Conservation (phyloP, 108 stramenopile species). For the Schizochytrium sp. region DNA sequence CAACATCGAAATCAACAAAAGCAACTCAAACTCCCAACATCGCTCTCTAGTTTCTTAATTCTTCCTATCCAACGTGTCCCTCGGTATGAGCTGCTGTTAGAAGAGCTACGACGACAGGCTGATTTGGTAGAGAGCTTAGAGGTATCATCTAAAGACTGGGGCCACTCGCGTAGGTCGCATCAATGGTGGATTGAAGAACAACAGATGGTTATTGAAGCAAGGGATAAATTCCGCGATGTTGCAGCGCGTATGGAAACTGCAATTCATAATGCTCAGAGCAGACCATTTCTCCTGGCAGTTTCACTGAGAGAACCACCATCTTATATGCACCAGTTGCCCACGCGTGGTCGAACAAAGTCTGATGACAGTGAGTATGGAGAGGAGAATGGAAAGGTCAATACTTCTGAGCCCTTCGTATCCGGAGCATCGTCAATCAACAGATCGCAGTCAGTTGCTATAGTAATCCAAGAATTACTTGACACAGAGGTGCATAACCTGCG, state of each 20-base stretch:
- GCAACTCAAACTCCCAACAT: neutral
- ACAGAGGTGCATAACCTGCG: no score
- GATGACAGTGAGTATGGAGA: no score
- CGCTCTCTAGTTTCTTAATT: neutral
- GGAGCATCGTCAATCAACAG: no score
- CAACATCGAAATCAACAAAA: neutral
- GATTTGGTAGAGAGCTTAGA: neutral
- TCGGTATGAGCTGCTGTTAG: constrained; percentile 31
- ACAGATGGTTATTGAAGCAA: neutral
- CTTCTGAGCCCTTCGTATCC: no score
- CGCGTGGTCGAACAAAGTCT: neutral
- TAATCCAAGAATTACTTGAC: no score
- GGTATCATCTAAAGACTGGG: neutral
- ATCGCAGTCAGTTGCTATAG: no score
- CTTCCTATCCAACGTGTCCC: constrained; percentile 48
- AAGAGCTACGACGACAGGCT: neutral
- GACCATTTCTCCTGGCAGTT: constrained; percentile 1
- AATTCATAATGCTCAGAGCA: neutral
- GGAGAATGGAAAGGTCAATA: no score
- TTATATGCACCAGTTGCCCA: neutral
- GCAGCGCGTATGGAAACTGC: neutral
- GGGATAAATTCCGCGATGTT: neutral
- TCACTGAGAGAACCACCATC: neutral
- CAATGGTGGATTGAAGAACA: neutral
- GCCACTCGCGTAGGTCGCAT: neutral